phyloP scores from a whole-genome alignment of 2,329 filamentous ascomycete species.

The Karstenula rhodostoma region DNA sequence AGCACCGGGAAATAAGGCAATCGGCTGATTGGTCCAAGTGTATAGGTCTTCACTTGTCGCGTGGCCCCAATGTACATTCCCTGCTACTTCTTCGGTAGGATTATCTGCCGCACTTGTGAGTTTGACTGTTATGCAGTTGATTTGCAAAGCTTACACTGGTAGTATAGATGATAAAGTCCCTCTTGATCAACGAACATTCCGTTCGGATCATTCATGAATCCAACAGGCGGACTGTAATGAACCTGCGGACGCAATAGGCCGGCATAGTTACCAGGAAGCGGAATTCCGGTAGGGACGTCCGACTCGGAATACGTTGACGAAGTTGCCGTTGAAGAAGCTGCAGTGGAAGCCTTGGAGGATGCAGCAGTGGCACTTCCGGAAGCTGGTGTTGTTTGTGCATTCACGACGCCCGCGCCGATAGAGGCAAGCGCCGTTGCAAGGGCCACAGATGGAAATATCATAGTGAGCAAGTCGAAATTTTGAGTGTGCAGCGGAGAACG shows the following conservation, averaged over 20 bases:
- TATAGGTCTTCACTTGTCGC: conserved; percentile 69
- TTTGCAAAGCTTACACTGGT: conserved; percentile 59
- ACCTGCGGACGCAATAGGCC: conserved; percentile 59
- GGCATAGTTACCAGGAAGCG: conserved; percentile 52
- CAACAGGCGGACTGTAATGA: conserved; percentile 63
- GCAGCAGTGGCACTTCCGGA: background rate
- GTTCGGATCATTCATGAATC: conserved; percentile 69
- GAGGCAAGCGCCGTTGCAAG: background rate
- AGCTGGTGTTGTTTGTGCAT: background rate
- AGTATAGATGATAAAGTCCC: conserved; percentile 70
- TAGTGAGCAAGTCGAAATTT: background rate
- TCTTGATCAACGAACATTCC: conserved; percentile 67
- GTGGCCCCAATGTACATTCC: conserved; percentile 73
- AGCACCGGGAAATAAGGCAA: conserved; percentile 66
- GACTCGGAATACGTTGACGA: conserved; percentile 34
- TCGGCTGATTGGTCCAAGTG: conserved; percentile 70
- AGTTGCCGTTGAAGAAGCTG: background rate
- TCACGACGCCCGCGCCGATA: background rate
- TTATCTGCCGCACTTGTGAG: conserved; percentile 52
- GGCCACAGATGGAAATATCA: background rate
- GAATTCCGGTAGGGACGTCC: conserved; percentile 41
- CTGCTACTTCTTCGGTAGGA: conserved; percentile 58
- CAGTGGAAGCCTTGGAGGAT: background rate
- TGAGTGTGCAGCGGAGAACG: background rate
- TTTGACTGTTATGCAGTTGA: background rate